phyloP scores from a whole-genome alignment of 768 basidiomycete genomes.

The Sarcomyxa edulis region DNA sequence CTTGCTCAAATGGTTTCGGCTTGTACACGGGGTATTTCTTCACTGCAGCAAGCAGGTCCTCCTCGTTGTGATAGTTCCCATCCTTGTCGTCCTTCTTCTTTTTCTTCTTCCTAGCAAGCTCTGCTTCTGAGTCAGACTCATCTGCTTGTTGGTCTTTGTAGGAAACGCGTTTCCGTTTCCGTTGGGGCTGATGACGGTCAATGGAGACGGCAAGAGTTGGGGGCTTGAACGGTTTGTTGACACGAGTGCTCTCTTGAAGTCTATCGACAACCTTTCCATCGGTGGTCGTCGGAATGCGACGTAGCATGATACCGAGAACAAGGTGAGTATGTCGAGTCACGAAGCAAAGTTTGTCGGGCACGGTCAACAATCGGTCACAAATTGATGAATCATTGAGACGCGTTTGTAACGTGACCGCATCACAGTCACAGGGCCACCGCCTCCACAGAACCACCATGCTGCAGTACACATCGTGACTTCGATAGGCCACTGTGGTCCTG shows the following conservation, averaged over 20 bases:
- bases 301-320: slow-evolving; percentile 48
- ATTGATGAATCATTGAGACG: too few species aligned
- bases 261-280: slow-evolving; percentile 67
- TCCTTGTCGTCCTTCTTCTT: slow-evolving; percentile 57
- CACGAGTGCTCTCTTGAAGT: slow-evolving; percentile 64
- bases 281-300: slow-evolving; percentile 59
- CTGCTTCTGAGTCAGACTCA: slow-evolving; percentile 53
- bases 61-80: slow-evolving; percentile 53
- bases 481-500: too few species aligned
- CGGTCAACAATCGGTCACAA: too few species aligned
- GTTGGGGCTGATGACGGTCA: slow-evolving; percentile 56
- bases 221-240: slow-evolving; percentile 79
- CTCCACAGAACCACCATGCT: too few species aligned
- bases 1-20: slow-evolving; percentile 68
- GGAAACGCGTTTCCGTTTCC: slow-evolving; percentile 85
- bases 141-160: slow-evolving; percentile 70
- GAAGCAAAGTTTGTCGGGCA: too few species aligned
- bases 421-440: too few species aligned
- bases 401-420: too few species aligned
- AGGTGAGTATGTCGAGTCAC: too few species aligned
- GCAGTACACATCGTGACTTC: too few species aligned
- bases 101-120: slow-evolving; percentile 54
- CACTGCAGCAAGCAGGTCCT: slow-evolving; percentile 54
- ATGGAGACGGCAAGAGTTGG: slow-evolving; percentile 43
- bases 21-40: slow-evolving; percentile 76